phyloP scores from a whole-genome alignment of 2,329 filamentous ascomycete species.

The Phoma herbarum region DNA sequence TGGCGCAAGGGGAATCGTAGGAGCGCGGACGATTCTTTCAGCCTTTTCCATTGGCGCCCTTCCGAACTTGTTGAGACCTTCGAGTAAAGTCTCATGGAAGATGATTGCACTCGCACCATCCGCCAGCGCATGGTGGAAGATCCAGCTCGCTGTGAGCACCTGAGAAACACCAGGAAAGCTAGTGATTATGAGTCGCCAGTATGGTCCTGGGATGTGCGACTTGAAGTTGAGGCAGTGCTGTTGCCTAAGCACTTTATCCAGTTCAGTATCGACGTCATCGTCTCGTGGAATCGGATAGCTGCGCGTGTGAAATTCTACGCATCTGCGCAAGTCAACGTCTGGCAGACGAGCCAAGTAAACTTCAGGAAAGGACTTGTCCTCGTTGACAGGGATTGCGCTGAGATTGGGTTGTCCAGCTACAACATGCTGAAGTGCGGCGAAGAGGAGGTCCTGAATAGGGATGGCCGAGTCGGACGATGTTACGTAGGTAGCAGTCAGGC shows the following conservation, averaged over 20 bases:
- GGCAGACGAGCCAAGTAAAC: conserved; percentile 58
- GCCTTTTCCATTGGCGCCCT: not conserved
- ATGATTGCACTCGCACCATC: conserved; percentile 58
- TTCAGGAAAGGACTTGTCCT: conserved; percentile 48
- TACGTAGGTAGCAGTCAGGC: conserved; percentile 47
- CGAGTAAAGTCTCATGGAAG: conserved; percentile 56
- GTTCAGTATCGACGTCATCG: conserved; percentile 49
- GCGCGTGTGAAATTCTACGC: conserved; percentile 46
- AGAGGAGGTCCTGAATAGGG: not conserved
- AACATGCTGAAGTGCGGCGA: conserved; percentile 44
- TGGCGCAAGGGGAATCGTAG: conserved; percentile 45
- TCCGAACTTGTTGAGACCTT: conserved; percentile 41
- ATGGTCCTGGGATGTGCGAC: conserved; percentile 44
- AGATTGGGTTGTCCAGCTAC: conserved; percentile 55
- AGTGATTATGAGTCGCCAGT: conserved; percentile 56
- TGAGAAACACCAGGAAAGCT: conserved; percentile 2
- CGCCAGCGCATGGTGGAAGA: conserved; percentile 60
- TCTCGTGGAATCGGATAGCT: conserved; percentile 24
- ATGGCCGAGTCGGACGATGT: not conserved
- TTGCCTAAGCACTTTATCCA: conserved; percentile 52
- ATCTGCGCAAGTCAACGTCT: conserved; percentile 52
- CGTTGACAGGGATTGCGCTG: conserved; percentile 54
- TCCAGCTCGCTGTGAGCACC: conserved; percentile 56
- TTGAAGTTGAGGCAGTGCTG: conserved; percentile 56
- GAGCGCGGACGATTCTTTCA: conserved; percentile 22